A percentile compares a stretch with the other conserved stretches of the same genome.
Conservation (phyloP, 164 flowering plant genomes). For the Vitis amurensis region DNA sequence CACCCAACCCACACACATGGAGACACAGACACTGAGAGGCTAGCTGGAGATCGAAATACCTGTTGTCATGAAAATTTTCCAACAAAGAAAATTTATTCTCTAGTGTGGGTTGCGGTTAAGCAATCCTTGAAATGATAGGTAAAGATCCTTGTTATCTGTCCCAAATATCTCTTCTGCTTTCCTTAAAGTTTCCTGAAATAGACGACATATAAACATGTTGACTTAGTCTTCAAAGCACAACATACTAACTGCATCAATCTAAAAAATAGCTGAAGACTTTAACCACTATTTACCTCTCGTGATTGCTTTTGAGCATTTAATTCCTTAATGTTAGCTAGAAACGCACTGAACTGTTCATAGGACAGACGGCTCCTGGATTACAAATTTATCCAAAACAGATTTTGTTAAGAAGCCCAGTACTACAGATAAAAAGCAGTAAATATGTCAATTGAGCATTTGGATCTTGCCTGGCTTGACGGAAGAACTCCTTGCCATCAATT, state of each 20-base stretch:
- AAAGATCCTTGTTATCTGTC: constrained; percentile 82
- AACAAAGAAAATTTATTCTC: not conserved
- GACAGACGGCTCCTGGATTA: constrained; percentile 80
- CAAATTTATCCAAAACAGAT: constrained; percentile 7
- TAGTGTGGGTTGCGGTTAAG: constrained; percentile 67
- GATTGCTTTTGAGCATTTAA: constrained; percentile 90
- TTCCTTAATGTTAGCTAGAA: constrained; percentile 89
- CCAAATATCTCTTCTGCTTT: constrained; percentile 97
- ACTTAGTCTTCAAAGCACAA: not conserved
- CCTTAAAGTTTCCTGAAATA: constrained; percentile 75
- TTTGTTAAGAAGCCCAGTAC: not conserved
- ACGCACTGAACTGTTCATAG: constrained; percentile 92
- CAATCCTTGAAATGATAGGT: constrained; percentile 79
- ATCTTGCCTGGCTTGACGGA: constrained; percentile 88
- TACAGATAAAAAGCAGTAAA: not conserved
- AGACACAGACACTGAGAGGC: not conserved
- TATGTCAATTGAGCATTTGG: not conserved
- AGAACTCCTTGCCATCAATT: constrained; percentile 96
- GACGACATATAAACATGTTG: not conserved
- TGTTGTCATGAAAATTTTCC: not conserved
- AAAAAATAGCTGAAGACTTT: not conserved
- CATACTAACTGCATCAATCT: not conserved
- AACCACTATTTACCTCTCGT: constrained; percentile 63
- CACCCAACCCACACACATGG: too few relatives aligned
- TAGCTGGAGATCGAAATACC: constrained; percentile 6